Percentiles rank a stretch among this genome's conserved stretches.
phyloP scores from a whole-genome alignment of 371 early-diverging fungal genomes.

The Choanephora cucurbitarum region DNA sequence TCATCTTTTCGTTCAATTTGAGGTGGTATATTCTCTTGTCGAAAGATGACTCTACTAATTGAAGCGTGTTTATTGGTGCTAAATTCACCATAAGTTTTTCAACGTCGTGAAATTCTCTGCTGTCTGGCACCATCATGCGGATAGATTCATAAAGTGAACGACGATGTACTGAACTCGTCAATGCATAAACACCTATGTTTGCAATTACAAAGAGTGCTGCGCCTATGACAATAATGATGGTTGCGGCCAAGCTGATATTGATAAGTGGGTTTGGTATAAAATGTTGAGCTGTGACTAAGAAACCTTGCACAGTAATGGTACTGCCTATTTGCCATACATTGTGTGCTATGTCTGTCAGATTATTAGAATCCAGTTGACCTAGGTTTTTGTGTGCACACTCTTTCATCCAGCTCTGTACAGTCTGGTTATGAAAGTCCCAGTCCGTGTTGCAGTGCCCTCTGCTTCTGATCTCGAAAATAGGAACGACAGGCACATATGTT shows the following conservation, averaged over 20 bases:
- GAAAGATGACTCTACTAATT: conserved; percentile 8
- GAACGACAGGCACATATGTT: conserved; percentile 16
- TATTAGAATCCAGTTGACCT: not conserved
- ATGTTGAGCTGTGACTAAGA: conserved; percentile 12
- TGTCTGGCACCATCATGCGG: conserved; percentile 11
- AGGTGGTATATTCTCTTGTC: conserved; percentile 9
- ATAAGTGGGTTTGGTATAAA: not conserved
- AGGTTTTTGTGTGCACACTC: conserved; percentile 3
- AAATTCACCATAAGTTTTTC: conserved; percentile 1
- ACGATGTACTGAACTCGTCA: conserved; percentile 13
- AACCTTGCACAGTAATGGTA: conserved; percentile 15
- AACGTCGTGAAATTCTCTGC: conserved; percentile 10
- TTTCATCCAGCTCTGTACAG: conserved; percentile 7
- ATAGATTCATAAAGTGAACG: conserved; percentile 12
- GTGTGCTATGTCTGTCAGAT: not conserved
- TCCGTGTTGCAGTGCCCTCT: conserved; percentile 4
- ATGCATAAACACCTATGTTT: not conserved
- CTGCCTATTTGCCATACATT: conserved; percentile 17
- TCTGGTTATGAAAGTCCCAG: conserved; percentile 1
- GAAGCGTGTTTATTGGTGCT: conserved; percentile 13
- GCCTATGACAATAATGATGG: conserved; percentile 2
- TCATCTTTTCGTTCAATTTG: conserved; percentile 9
- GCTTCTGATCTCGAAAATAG: conserved; percentile 16
- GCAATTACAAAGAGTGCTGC: not conserved
- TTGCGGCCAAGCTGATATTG: not conserved